These are phyloP conservation scores for Eimeria necatrix DNA, from an alignment of 169 alveolate genomes.

Conservation along the genomic window DNA sequence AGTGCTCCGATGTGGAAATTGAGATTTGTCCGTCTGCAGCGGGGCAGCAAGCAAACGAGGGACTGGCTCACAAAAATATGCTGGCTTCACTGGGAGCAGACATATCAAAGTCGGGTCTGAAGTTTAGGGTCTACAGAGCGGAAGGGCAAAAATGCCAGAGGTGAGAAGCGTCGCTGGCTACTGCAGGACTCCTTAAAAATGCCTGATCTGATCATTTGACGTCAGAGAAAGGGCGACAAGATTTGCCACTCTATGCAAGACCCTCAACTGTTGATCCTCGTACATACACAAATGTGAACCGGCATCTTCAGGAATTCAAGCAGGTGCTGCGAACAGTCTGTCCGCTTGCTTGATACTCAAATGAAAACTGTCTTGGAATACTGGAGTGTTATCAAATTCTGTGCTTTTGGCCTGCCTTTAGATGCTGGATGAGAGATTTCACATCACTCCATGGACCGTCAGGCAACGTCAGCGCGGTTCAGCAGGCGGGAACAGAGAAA, in stretches of 20 bases:
- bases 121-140: conserved; percentile 53
- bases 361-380: no score
- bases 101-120: conserved; percentile 35
- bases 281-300: no score
- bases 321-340: no score
- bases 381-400: neutral
- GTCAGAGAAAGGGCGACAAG: no score
- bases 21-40: neutral
- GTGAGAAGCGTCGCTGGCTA: neutral
- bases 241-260: no score
- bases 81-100: conserved; percentile 25
- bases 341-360: no score
- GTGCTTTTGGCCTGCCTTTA: conserved; percentile 7
- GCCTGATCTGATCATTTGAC: no score
- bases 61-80: neutral
- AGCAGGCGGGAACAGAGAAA: neutral
- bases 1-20: conserved; percentile 65
- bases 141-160: conserved; percentile 69
- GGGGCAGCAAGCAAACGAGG: neutral
- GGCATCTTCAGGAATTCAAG: no score
- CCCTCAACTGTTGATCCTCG: no score
- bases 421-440: conserved; percentile 68
- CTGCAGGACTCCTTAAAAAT: neutral
- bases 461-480: neutral
- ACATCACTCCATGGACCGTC: conserved; percentile 5